These are phyloP conservation scores for Rhizopus arrhizus DNA, from an alignment of 371 early-diverging fungal genomes.

Conservation along the genomic window DNA sequence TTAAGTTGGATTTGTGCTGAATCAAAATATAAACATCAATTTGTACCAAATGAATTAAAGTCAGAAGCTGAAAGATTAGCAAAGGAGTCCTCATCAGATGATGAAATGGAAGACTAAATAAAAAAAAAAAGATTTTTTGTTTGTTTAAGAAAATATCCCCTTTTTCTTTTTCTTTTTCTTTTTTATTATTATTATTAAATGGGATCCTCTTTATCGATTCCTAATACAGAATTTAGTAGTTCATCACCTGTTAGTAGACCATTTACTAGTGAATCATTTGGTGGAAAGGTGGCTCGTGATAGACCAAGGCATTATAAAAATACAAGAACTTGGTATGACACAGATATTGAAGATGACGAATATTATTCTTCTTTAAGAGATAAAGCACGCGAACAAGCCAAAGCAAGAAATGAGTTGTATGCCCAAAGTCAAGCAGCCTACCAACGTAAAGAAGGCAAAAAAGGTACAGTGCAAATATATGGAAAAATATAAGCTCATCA, in stretches of 20 bases:
- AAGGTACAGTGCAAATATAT: slow-evolving; percentile 27
- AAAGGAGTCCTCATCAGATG: slow-evolving; percentile 65
- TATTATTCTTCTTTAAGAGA: slow-evolving; percentile 40
- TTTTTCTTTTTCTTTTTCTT: slow-evolving; percentile 7
- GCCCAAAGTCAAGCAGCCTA: slow-evolving; percentile 50
- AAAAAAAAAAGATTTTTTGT: background rate
- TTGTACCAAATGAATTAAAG: slow-evolving; percentile 86
- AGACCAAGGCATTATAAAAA: too few species aligned
- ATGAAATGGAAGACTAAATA: slow-evolving; percentile 57
- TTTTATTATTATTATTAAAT: slow-evolving; percentile 7
- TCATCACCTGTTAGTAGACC: too few species aligned
- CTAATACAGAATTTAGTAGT: too few species aligned
- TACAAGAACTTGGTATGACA: too few species aligned
- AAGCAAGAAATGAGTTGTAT: slow-evolving; percentile 47
- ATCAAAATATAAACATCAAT: slow-evolving; percentile 74
- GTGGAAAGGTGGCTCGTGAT: too few species aligned
- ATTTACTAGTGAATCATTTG: background rate
- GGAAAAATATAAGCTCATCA: too few species aligned
- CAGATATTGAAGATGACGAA: slow-evolving; percentile 37
- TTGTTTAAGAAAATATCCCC: background rate
- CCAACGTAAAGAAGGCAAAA: slow-evolving; percentile 40
- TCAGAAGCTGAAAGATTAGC: slow-evolving; percentile 86
- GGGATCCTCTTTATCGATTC: background rate
- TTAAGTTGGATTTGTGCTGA: slow-evolving; percentile 95
- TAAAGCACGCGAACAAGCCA: slow-evolving; percentile 49